A percentile compares a stretch with the other conserved stretches of the same genome.
Conservation (phyloP, 441 rosid species). For the Viola pubescens region DNA sequence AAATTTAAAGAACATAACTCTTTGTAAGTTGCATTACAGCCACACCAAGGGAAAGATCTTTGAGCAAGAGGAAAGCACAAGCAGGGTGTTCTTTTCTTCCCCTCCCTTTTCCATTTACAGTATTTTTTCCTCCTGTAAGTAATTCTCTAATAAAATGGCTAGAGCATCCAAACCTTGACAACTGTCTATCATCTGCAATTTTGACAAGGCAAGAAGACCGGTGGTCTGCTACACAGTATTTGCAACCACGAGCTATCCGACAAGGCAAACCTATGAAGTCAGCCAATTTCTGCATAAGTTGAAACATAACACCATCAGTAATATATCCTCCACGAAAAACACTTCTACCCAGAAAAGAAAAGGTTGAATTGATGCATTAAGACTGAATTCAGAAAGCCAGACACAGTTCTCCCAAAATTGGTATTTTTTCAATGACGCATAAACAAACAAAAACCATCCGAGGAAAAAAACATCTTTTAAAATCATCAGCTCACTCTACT, state of each 20-base stretch:
- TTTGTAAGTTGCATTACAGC: too few species aligned
- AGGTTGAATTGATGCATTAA: too few species aligned
- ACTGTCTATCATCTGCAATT: slow-evolving; percentile 64
- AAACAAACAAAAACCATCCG: too few species aligned
- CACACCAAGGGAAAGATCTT: too few species aligned
- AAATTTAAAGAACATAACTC: too few species aligned
- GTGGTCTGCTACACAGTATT: slow-evolving; percentile 70
- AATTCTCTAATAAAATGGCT: background rate
- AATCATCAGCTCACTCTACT: too few species aligned
- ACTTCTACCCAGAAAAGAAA: too few species aligned
- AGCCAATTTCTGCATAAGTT: slow-evolving; percentile 74
- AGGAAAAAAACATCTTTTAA: too few species aligned
- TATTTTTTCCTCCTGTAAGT: too few species aligned
- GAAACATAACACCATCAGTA: slow-evolving; percentile 13
- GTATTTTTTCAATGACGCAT: too few species aligned
- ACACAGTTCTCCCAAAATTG: too few species aligned
- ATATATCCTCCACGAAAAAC: background rate
- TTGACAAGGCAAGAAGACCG: slow-evolving; percentile 90
- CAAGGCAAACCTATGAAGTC: slow-evolving; percentile 91
- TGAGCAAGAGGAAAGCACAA: background rate
- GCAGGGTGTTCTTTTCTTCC: background rate
- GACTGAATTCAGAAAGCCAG: too few species aligned
- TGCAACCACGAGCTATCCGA: slow-evolving; percentile 95
- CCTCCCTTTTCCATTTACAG: background rate
- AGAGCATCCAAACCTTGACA: slow-evolving; percentile 40